phyloP scores from a whole-genome alignment of 1,284 basidiomycete genomes.

The Cutaneotrichosporon sp. region DNA sequence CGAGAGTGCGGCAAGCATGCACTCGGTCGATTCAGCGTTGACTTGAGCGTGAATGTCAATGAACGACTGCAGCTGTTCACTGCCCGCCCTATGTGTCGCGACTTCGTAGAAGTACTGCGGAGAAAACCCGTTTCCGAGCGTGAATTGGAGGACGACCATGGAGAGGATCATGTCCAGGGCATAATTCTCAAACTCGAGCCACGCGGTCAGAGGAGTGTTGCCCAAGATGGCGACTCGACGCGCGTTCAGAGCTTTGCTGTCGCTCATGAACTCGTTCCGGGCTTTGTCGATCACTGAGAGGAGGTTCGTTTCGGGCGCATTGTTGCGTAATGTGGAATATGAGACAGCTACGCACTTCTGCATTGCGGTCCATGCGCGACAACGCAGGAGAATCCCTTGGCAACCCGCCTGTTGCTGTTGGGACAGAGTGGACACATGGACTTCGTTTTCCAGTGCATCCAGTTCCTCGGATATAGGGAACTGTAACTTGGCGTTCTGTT shows the following conservation, averaged over 20 bases:
- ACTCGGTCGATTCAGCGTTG: background rate
- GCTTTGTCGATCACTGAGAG: conserved; percentile 1
- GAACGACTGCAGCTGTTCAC: background rate
- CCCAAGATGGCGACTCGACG: background rate
- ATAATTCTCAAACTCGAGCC: conserved; percentile 6
- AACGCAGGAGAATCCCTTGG: background rate
- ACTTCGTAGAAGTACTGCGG: conserved; percentile 5
- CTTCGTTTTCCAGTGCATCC: background rate
- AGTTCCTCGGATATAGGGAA: background rate
- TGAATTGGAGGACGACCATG: background rate
- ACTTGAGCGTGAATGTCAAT: background rate
- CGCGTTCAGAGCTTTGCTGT: background rate
- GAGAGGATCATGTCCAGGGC: conserved; percentile 1
- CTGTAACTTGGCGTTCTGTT: background rate
- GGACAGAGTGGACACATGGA: conserved; percentile 15
- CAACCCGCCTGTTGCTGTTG: conserved; percentile 3
- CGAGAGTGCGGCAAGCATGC: background rate
- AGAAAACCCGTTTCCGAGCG: background rate
- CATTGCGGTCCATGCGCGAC: background rate
- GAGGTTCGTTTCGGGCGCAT: background rate
- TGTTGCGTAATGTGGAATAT: background rate
- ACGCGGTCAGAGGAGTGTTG: background rate
- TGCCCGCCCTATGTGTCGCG: background rate
- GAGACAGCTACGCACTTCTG: background rate
- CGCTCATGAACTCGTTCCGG: conserved; percentile 1